phyloP scores from a whole-genome alignment of 805 yeast species.

The Cyberlindnera veronae region DNA sequence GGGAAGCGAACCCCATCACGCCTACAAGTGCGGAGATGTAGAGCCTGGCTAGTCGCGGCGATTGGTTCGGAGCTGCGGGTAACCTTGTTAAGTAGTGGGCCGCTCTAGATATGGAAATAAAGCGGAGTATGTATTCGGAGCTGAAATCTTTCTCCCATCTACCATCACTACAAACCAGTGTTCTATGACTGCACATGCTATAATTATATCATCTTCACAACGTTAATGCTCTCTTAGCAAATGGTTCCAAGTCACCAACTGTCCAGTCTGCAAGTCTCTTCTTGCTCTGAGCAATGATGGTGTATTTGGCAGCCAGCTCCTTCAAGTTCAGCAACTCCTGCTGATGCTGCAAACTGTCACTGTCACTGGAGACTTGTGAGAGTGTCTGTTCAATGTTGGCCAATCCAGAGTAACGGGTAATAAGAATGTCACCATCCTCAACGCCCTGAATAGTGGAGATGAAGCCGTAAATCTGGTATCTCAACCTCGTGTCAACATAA shows the following conservation, averaged over 20 bases:
- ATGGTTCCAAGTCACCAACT: slow-evolving; percentile 42
- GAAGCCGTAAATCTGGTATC: slow-evolving; percentile 38
- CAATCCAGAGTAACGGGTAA: slow-evolving; percentile 54
- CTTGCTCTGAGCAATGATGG: slow-evolving; percentile 38
- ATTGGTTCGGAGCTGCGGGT: not conserved
- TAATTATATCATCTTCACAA: not conserved
- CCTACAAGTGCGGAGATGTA: no score
- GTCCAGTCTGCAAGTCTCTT: slow-evolving; percentile 66
- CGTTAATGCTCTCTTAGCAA: slow-evolving; percentile 40
- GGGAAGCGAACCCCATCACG: slow-evolving; percentile 10
- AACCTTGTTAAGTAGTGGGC: not conserved
- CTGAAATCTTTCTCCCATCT: no score
- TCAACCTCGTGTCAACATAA: slow-evolving; percentile 39
- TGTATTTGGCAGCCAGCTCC: slow-evolving; percentile 44
- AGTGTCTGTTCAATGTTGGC: slow-evolving; percentile 35
- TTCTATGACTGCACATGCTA: no score
- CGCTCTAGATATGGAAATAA: no score
- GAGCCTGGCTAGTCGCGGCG: no score
- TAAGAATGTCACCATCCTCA: slow-evolving; percentile 54
- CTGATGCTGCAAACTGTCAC: slow-evolving; percentile 6
- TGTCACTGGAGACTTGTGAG: slow-evolving; percentile 1
- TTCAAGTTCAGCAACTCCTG: slow-evolving; percentile 41
- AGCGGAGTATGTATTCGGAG: no score
- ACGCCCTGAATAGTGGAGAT: slow-evolving; percentile 47
- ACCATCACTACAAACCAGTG: no score